These are phyloP conservation scores for Phytophthora sp. DNA, from an alignment of 352 stramenopile genomes.

Conservation along the genomic window DNA sequence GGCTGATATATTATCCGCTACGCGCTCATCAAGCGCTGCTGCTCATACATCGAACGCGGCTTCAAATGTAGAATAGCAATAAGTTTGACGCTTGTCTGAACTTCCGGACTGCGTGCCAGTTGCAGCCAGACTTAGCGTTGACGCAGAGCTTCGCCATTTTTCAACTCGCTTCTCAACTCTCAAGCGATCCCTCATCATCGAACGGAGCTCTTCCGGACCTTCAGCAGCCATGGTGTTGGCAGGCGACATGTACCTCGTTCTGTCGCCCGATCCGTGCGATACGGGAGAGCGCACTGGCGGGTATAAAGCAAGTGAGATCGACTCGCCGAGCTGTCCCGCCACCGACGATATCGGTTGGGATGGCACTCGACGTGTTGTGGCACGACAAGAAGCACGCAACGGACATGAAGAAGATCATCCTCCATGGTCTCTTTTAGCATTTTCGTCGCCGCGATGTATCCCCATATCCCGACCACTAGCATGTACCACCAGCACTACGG, in stretches of 20 bases:
- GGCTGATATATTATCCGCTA: constrained; percentile 7
- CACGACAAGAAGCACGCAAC: constrained; percentile 48
- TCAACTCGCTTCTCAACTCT: constrained; percentile 9
- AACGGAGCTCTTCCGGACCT: too few species aligned
- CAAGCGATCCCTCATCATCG: neutral
- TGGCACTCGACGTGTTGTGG: constrained; percentile 43
- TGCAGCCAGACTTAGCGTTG: neutral
- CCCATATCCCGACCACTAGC: constrained; percentile 41
- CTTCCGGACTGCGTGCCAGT: constrained; percentile 3
- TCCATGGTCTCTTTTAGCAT: constrained; percentile 45
- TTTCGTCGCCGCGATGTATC: constrained; percentile 50
- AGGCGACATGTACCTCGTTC: constrained; percentile 33
- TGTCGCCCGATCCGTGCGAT: constrained; percentile 28
- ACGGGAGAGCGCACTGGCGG: constrained; percentile 9
- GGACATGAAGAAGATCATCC: constrained; percentile 40
- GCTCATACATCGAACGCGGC: too few species aligned
- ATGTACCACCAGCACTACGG: constrained; percentile 43
- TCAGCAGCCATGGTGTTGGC: constrained; percentile 17
- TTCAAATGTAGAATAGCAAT: neutral
- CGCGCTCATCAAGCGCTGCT: neutral
- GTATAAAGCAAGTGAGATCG: constrained; percentile 9
- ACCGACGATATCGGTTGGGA: constrained; percentile 16
- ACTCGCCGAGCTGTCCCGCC: neutral
- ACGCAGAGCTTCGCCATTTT: constrained; percentile 6
- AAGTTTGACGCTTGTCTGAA: neutral